A percentile compares a stretch with the other conserved stretches of the same genome.
phyloP scores from a whole-genome alignment of 108 stramenopile genomes.

The Thalassiosira profunda region DNA sequence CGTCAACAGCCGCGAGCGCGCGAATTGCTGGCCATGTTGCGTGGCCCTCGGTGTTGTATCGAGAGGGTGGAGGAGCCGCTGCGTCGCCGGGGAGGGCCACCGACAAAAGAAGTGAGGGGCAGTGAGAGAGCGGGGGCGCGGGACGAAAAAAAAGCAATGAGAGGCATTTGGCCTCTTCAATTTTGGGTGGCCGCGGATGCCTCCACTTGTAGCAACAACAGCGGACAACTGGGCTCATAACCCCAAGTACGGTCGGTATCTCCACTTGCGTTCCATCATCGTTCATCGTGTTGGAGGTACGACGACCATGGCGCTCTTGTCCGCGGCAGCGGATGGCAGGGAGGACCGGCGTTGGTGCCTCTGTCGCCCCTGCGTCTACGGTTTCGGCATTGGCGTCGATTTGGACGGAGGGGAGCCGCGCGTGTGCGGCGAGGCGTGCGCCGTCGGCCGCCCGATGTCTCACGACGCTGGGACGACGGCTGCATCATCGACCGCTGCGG shows the following conservation, averaged over 20 bases:
- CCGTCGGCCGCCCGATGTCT: conserved; percentile 1
- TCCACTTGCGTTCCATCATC: not conserved
- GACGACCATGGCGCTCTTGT: conserved; percentile 14
- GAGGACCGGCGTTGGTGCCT: not conserved
- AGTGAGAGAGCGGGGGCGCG: too few species aligned
- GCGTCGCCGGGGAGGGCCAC: too few species aligned
- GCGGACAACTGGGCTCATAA: conserved; percentile 3
- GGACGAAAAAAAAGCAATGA: too few species aligned
- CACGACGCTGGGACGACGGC: not conserved
- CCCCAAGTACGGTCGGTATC: too few species aligned
- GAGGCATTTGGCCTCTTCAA: too few species aligned
- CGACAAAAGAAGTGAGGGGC: too few species aligned
- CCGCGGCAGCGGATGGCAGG: not conserved
- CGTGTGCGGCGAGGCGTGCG: conserved; percentile 16
- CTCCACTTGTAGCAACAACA: not conserved
- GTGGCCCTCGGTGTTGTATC: too few species aligned
- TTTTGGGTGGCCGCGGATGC: not conserved
- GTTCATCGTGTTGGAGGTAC: conserved; percentile 4
- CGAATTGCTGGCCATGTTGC: too few species aligned
- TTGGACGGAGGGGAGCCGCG: not conserved
- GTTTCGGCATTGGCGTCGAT: conserved; percentile 4
- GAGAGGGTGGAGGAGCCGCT: too few species aligned
- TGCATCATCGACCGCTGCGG: not conserved
- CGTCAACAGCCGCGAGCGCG: too few species aligned
- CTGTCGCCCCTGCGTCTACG: conserved; percentile 8